Evolutionary conservation across 371 early-diverging fungal genomes (phyloP).

Genomic region (Funneliformis caledonium): DNA sequence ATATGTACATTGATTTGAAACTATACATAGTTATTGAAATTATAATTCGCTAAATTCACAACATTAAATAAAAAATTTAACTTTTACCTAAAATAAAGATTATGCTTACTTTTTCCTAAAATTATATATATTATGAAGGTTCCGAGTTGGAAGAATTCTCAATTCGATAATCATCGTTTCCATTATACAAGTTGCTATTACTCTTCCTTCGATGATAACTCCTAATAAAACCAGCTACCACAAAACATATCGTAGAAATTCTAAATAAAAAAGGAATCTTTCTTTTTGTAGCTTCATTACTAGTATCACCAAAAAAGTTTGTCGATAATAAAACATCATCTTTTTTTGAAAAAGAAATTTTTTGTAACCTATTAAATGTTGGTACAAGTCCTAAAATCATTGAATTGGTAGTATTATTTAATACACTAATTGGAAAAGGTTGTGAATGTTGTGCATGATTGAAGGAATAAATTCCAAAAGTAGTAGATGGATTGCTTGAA

Average conservation of each 20-base stretch:
- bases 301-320: background rate
- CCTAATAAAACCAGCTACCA: background rate
- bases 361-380: slow-evolving; percentile 5
- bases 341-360: background rate
- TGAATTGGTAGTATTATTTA: background rate
- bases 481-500: background rate
- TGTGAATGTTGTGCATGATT: background rate
- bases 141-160: too few species aligned
- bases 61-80: too few species aligned
- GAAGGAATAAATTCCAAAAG: background rate
- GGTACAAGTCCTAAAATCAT: slow-evolving; percentile 7
- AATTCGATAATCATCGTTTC: too few species aligned
- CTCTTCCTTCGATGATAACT: background rate
- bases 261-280: slow-evolving; percentile 25
- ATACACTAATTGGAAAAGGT: background rate
- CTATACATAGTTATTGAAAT: too few species aligned
- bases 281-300: background rate
- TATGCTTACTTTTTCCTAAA: too few species aligned
- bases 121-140: too few species aligned
- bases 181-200: too few species aligned
- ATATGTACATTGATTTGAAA: too few species aligned
- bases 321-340: background rate
- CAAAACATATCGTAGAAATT: slow-evolving; percentile 18
- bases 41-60: too few species aligned
- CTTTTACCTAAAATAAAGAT: too few species aligned